Evolutionary conservation across 805 yeast genomes (phyloP), one percentile per base, ranked within the genome.

Genomic region (Wickerhamiella sorbophila): DNA sequence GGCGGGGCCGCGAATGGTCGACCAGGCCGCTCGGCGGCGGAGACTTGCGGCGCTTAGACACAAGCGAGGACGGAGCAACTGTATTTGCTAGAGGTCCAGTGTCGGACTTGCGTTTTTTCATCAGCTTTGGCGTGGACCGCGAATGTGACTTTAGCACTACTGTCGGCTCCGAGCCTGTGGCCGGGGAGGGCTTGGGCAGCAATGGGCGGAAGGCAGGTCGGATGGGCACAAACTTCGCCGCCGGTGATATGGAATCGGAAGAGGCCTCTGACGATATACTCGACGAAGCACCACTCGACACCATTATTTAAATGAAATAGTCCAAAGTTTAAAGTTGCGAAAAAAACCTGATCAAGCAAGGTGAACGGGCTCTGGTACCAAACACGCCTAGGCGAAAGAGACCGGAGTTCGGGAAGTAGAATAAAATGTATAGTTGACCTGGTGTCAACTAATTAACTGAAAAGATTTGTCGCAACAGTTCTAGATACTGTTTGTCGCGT

Each of bases 141-240:
- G 26, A 34, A 20, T 44, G 44, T 2, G 41, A 36, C 34, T 44
- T 44, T 21, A 44, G 16, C 14, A 38, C 39, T 12, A 44, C 44
- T 9, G 43, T 38, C 15, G 46, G 46, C 38, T 43, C 46, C 16
- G 29, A 31, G 29, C 20, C 22, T 17, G 31, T 8, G 2, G 40
- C 33, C 4, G 42, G 39, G 2, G 41, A 17, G 5, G 61, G 61
- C 39, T 58, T 58, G 17, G 63, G 63, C 35, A 59, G 50, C 40
- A 59, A 44, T 9, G 62, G 62, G n/a, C 63, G 49, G 40, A 57
- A 57, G 15, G 59, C 54, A 3, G 63, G 61, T 20, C 60, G 44
- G 34, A 58, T 58, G 8, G 62, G 61, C 17, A 57, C 61, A 31
- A 39, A 50, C 32, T 43, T 42, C 21, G 45, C 48, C 31, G 44